Evolutionary conservation across 2,329 filamentous ascomycete genomes (phyloP).

Genomic region (Phaeomoniella chlamydospora): DNA sequence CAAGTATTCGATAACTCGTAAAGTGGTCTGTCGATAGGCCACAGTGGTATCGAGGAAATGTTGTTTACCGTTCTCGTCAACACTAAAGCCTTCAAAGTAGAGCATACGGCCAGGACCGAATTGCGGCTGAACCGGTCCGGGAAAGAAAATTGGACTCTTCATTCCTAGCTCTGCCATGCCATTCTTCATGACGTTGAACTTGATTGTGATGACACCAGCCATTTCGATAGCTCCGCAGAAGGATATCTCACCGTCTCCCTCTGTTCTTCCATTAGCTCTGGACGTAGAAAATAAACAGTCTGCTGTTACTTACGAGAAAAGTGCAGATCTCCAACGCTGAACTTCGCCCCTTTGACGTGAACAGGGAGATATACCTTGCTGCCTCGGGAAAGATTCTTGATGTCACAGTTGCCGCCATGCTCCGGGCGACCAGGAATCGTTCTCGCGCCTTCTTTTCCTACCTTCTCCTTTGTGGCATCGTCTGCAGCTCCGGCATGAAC

Average conservation of each 20-base stretch:
- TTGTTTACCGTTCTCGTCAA: slow-evolving; percentile 78
- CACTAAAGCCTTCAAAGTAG: slow-evolving; percentile 81
- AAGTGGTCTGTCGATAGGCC: slow-evolving; percentile 68
- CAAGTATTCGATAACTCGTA: slow-evolving; percentile 68
- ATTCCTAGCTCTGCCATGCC: slow-evolving; percentile 61
- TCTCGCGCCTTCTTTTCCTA: slow-evolving; percentile 65
- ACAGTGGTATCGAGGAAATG: slow-evolving; percentile 78
- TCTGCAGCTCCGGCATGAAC: slow-evolving; percentile 56
- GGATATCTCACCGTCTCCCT: slow-evolving; percentile 82
- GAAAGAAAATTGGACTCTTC: slow-evolving; percentile 73
- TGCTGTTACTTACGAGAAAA: slow-evolving; percentile 44
- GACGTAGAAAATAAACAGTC: background rate
- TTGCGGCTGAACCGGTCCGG: slow-evolving; percentile 75
- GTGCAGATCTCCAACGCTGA: slow-evolving; percentile 78
- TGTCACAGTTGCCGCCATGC: slow-evolving; percentile 83
- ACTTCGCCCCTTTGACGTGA: slow-evolving; percentile 73
- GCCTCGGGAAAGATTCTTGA: slow-evolving; percentile 70
- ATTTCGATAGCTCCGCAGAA: slow-evolving; percentile 90
- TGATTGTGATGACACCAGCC: slow-evolving; percentile 81
- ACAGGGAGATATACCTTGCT: slow-evolving; percentile 78
- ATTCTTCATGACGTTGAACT: slow-evolving; percentile 74
- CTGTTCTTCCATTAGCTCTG: slow-evolving; percentile 15
- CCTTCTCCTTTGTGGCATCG: slow-evolving; percentile 44
- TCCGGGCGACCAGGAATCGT: slow-evolving; percentile 76
- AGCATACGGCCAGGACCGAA: slow-evolving; percentile 71